Evolutionary conservation across 2,329 filamentous ascomycete species (phyloP), one percentile per base, ranked within the genome.

Genomic region (Colletotrichum eleusines): DNA sequence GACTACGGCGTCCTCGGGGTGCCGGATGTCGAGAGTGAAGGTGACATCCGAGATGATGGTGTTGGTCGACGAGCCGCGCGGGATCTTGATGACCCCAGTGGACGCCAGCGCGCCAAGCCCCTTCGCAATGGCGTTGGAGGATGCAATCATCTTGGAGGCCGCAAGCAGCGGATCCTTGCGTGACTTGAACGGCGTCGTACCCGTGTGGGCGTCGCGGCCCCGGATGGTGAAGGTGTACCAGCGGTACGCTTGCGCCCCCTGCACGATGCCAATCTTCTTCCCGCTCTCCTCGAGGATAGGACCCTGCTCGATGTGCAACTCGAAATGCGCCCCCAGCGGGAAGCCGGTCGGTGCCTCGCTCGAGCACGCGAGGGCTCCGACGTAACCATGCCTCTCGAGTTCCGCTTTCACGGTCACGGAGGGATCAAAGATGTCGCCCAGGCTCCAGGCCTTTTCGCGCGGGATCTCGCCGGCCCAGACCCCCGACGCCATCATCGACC

Each of bases 281-380:
- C 85, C 81, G 35, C 87, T 84, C 20, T 85, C 85, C 76, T 95
- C 90, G 1, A 97, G 85, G 42, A 94, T 88, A 0, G 93, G 92
- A 0, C 93, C 93, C 78, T 97, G 94, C 78, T 97, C 94, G 63
- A 95, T 95, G 77, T 96, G 93, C 12, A 96, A 85, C 79, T 95
- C 93, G 76, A 95, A 95, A 78, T 95, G 92, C 1, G 91, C 92
- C 1, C 88, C 91, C 80, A 93, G 89, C 0, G 90, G 90, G 28
- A 66, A 73, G 2, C 69, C 70, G 11, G 57, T 9, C 2, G 55
- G 38, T 16, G 54, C 40, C 40, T 55, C 42, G 54, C 50, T 60
- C 4, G 69, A 66, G 35, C 72, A 73, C 16, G 65, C 46, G 0
- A 84, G 80, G 0, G 80, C 74, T 18, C 92, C 93, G 0, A 94